Conservation (phyloP, 2,329 filamentous ascomycete genomes). For the Trichoderma endophyticum region DNA sequence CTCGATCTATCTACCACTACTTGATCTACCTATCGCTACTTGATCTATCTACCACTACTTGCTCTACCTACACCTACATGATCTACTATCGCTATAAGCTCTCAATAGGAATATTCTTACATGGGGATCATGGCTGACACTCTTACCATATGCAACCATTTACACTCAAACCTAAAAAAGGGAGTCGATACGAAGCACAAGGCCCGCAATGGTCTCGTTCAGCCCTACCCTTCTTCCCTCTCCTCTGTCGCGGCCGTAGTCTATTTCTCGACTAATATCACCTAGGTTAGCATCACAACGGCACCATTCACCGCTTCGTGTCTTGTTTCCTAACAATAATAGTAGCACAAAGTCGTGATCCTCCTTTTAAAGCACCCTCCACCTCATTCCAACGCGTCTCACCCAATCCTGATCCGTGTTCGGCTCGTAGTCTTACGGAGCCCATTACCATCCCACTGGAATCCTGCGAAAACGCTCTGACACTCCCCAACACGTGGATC, state of each 20-base stretch:
- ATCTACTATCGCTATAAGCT: neutral
- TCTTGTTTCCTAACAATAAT: neutral
- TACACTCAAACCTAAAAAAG: neutral
- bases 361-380: neutral
- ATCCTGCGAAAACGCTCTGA: neutral
- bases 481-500: neutral
- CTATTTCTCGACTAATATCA: neutral
- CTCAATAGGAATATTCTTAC: neutral
- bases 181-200: neutral
- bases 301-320: neutral
- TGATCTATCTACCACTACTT: neutral
- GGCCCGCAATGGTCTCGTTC: neutral
- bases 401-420: neutral
- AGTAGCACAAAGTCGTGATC: neutral
- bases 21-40: neutral
- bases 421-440: neutral
- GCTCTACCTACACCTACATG: neutral
- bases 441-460: constrained; percentile 1
- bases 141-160: neutral
- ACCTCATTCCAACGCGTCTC: neutral
- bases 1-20: no score
- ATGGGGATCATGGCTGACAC: neutral
- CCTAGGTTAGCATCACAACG: neutral
- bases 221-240: neutral
- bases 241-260: neutral